A percentile compares a stretch with the other conserved stretches of the same genome.
phyloP scores from a whole-genome alignment of 352 stramenopile genomes.

The Globisporangium rhizosaccharum region DNA sequence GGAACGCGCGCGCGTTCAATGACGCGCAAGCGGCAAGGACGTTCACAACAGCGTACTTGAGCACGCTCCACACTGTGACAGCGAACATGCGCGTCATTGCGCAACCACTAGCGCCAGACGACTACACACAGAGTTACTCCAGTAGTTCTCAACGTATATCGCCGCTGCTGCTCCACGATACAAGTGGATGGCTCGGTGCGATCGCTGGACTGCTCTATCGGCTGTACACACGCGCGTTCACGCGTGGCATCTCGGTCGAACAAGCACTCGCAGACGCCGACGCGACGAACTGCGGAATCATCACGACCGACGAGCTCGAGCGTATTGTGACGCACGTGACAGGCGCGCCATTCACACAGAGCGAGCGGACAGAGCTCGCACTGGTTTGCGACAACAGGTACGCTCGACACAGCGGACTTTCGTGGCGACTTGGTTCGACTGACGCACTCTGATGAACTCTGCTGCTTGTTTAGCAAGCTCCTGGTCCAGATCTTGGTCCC shows the following conservation, averaged over 20 bases:
- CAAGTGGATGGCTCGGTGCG: conserved; percentile 31
- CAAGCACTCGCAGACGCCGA: conserved; percentile 22
- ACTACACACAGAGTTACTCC: conserved; percentile 19
- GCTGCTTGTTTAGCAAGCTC: conserved; percentile 14
- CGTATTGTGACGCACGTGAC: conserved; percentile 16
- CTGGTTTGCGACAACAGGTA: conserved; percentile 25
- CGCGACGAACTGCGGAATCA: conserved; percentile 3
- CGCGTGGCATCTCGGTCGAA: conserved; percentile 16
- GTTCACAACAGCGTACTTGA: conserved; percentile 49
- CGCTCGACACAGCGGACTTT: not conserved
- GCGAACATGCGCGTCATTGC: not conserved
- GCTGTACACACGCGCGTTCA: conserved; percentile 20
- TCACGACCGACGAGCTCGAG: conserved; percentile 21
- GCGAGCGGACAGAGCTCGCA: conserved; percentile 20
- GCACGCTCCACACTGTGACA: conserved; percentile 24
- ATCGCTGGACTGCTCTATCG: conserved; percentile 42
- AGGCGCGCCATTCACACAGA: conserved; percentile 6
- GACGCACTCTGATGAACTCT: not conserved
- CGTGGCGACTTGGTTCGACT: not conserved
- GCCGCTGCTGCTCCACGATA: conserved; percentile 26
- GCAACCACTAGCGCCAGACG: conserved; percentile 9
- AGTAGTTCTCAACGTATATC: not conserved
- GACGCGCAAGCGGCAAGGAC: conserved; percentile 22
- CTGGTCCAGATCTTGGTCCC: conserved; percentile 24
- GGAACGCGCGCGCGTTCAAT: conserved; percentile 31